Evolutionary conservation across 2,329 filamentous ascomycete genomes (phyloP).

Genomic region (Phialophora macrospora): DNA sequence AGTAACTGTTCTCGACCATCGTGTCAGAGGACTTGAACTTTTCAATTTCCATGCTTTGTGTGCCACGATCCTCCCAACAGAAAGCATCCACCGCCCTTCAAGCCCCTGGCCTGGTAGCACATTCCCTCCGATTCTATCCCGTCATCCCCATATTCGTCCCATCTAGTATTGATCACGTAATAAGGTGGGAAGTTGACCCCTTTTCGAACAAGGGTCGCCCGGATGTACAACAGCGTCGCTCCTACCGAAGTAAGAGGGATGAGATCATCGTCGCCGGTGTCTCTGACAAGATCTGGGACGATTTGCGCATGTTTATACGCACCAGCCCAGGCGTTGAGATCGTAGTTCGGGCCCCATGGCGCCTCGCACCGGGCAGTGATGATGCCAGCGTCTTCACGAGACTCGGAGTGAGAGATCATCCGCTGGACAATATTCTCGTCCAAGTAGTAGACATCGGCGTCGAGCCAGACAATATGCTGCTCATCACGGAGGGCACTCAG

Average conservation of each 20-base stretch:
- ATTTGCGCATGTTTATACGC: not conserved
- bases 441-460: not conserved
- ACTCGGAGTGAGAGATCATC: conserved; percentile 3
- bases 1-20: not conserved
- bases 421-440: conserved; percentile 3
- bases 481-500: not conserved
- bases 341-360: conserved; percentile 1
- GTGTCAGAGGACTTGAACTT: not conserved
- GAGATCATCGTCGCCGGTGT: conserved; percentile 4
- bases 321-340: conserved; percentile 6
- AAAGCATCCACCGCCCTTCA: conserved; percentile 3
- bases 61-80: conserved; percentile 2
- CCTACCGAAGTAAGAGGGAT: not conserved
- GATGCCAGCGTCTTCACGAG: conserved; percentile 4
- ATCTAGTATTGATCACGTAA: not conserved
- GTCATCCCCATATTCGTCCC: not conserved
- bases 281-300: not conserved
- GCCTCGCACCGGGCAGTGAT: conserved; percentile 2
- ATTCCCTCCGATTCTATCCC: conserved; percentile 4
- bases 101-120: not conserved
- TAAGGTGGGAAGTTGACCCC: not conserved
- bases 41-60: not conserved
- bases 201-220: not conserved
- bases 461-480: not conserved
- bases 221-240: conserved; percentile 1